These are phyloP conservation scores for Cladorrhinum sp. DNA, from an alignment of 2,329 filamentous ascomycete species.

Conservation along the genomic window DNA sequence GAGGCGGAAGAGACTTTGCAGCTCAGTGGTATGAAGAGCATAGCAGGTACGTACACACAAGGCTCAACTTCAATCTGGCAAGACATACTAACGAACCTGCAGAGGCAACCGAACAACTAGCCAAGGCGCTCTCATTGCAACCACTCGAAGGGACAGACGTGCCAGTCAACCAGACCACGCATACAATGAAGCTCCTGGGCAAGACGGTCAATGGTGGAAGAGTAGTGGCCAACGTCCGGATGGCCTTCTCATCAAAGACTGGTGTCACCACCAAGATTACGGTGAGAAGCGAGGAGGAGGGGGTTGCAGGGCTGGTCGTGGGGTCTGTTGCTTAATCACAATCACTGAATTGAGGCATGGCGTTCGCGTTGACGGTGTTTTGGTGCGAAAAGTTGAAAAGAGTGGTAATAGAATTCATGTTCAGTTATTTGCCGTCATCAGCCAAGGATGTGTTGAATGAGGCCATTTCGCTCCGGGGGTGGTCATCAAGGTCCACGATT, in stretches of 20 bases:
- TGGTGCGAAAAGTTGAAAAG: slow-evolving; percentile 21
- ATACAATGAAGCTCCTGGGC: slow-evolving; percentile 92
- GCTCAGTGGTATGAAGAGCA: slow-evolving; percentile 83
- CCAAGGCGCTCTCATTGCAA: slow-evolving; percentile 83
- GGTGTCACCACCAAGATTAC: slow-evolving; percentile 96
- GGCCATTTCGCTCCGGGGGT: background rate
- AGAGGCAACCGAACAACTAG: slow-evolving; percentile 91
- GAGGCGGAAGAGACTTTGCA: slow-evolving; percentile 90
- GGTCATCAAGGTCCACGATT: background rate
- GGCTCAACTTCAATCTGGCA: background rate
- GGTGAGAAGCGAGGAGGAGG: slow-evolving; percentile 87
- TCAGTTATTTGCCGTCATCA: background rate
- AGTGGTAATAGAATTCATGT: background rate
- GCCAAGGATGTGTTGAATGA: background rate
- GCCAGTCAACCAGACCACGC: slow-evolving; percentile 80
- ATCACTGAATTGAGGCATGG: slow-evolving; percentile 17
- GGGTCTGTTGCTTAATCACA: slow-evolving; percentile 70
- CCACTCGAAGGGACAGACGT: slow-evolving; percentile 93
- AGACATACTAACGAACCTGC: slow-evolving; percentile 19
- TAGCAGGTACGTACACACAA: slow-evolving; percentile 66
- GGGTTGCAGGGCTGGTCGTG: slow-evolving; percentile 79
- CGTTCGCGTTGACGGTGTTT: slow-evolving; percentile 19
- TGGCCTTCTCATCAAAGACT: slow-evolving; percentile 90
- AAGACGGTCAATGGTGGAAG: slow-evolving; percentile 90
- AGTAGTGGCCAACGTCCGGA: slow-evolving; percentile 81